Percentiles rank a stretch among this genome's conserved stretches.
phyloP scores from a whole-genome alignment of 148 eudicot genomes.

The Chenopodium suecicum region DNA sequence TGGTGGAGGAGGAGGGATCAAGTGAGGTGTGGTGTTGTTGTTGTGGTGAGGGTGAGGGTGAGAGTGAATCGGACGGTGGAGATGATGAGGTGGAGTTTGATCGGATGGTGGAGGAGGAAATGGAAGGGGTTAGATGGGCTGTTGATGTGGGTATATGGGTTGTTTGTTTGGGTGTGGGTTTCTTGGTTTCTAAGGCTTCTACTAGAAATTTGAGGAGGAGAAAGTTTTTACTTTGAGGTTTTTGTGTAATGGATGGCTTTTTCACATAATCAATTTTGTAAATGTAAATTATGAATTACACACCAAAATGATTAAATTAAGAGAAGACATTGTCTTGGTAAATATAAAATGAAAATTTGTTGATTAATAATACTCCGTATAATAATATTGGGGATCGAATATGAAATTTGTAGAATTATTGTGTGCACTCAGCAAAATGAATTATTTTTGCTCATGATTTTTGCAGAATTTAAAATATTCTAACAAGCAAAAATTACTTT shows the following conservation, averaged over 20 bases:
- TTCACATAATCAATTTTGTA: too few species aligned
- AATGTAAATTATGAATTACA: too few species aligned
- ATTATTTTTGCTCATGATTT: too few species aligned
- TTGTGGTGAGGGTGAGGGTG: constrained; percentile 11
- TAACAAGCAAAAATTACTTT: too few species aligned
- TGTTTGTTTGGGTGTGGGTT: constrained; percentile 59
- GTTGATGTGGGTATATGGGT: constrained; percentile 73
- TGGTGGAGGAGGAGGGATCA: constrained; percentile 1
- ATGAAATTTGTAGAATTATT: too few species aligned
- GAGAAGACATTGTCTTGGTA: too few species aligned
- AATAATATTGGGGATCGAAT: too few species aligned
- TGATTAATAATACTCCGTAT: too few species aligned
- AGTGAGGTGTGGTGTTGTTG: not conserved
- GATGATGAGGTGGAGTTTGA: constrained; percentile 32
- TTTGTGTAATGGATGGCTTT: not conserved
- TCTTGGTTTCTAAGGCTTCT: constrained; percentile 57
- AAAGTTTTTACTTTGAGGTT: not conserved
- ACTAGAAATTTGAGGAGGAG: constrained; percentile 30
- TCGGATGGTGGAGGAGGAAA: constrained; percentile 18
- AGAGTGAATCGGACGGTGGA: constrained; percentile 16
- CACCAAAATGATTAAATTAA: too few species aligned
- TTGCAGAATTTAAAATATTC: too few species aligned
- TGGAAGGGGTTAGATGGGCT: constrained; percentile 59
- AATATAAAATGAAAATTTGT: too few species aligned
- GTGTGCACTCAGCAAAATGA: too few species aligned